Base-by-base conservation (phyloP, 441 rosid species). In the Populus hybrid region DNA sequence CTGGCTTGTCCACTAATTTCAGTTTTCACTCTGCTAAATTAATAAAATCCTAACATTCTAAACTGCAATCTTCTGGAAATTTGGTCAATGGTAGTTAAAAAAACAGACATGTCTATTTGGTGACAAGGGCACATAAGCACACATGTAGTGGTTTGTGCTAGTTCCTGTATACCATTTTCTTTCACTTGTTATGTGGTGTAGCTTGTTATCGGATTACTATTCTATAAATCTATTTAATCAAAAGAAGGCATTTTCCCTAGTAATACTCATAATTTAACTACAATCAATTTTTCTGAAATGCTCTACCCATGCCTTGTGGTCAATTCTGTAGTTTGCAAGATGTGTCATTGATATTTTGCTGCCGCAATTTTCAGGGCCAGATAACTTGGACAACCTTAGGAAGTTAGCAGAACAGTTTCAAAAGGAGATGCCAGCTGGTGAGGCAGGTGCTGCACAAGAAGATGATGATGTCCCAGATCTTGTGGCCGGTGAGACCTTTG, bases 401-500 rank as follows among this genome's bases (percentile, higher is more conserved):
- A 93, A 91, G 83, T 78, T 93, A 81, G 97, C 97, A 1, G 95
- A 90, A 87, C 94, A 93, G 86, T 86, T 91, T 80, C 89, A 93
- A 89, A 93, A 86, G 85, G 89, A 88, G 74, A 75, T 72, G 46
- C 89, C 92, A 42, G 81, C 78, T 71, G 86, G 78, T 73, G 32
- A 18, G 32, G 69, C 68, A n/a, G 68, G 46, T 18, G 53, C 50
- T 11, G 57, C 76, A 21, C 68, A 59, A 32, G 76, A 59, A 7
- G 76, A 73, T 20, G 76, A 73, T 73, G 76, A 73, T 12, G 74
- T 71, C 28, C 74, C 57, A 14, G 57, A 50, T 14, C 57, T 50
- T 50, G 57, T 50, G n/a, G 57, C 57, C 1, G 57, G 57, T 50
- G 57, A 50, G 57, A 50, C 57, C 57, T 50, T 50, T 50, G 57